Evolutionary conservation across 1,139 yeast genomes (phyloP).

Genomic region (Kodamaea suecica): DNA sequence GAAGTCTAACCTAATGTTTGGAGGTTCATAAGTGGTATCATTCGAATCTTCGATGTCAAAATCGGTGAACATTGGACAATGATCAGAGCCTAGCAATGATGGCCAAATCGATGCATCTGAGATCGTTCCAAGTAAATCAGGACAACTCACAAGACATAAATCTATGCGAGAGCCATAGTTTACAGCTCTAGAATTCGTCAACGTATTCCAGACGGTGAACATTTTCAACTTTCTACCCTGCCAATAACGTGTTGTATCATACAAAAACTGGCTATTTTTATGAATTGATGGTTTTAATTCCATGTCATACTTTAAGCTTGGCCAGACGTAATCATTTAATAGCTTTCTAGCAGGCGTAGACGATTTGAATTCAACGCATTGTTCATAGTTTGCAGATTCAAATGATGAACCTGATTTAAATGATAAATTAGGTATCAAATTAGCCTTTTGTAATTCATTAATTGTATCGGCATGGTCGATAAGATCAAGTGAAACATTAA

Average conservation of each 20-base stretch:
- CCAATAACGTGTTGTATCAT: constrained; percentile 61
- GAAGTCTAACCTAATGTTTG: constrained; percentile 31
- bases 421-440: constrained; percentile 1
- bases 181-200: constrained; percentile 71
- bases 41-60: constrained; percentile 26
- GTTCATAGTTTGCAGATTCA: constrained; percentile 38
- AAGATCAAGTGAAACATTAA: constrained; percentile 75
- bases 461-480: constrained; percentile 79
- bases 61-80: constrained; percentile 86
- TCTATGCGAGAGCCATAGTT: constrained; percentile 91
- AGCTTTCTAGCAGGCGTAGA: constrained; percentile 42
- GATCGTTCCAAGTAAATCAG: constrained; percentile 30
- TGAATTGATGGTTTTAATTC: constrained; percentile 3
- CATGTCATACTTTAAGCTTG: constrained; percentile 11
- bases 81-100: constrained; percentile 80
- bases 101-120: constrained; percentile 64
- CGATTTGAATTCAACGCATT: constrained; percentile 41
- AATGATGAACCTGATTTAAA: constrained; percentile 25
- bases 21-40: constrained; percentile 4
- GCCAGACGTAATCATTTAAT: constrained; percentile 36
- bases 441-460: constrained; percentile 25
- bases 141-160: constrained; percentile 53
- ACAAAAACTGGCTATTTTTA: constrained; percentile 31
- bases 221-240: constrained; percentile 60
- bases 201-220: constrained; percentile 93